Evolutionary conservation across 2,329 filamentous ascomycete species (phyloP).

Genomic region (Davidsoniella eucalypti): DNA sequence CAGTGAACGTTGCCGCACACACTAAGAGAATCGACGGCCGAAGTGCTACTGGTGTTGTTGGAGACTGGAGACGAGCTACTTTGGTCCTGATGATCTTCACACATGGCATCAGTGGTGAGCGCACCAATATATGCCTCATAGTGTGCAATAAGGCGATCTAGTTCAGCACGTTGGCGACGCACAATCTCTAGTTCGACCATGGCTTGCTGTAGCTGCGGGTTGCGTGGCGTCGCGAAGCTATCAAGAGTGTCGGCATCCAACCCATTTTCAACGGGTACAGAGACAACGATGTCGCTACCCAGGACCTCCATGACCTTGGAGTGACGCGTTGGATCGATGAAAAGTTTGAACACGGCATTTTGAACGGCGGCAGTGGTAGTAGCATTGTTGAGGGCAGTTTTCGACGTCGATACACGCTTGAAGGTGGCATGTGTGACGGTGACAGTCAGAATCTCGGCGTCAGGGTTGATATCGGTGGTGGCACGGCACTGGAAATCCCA

Average conservation of each 20-base stretch:
- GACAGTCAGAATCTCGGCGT: slow-evolving; percentile 10
- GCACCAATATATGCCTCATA: slow-evolving; percentile 12
- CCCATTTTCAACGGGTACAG: background rate
- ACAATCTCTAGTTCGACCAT: slow-evolving; percentile 10
- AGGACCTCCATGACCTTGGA: slow-evolving; percentile 10
- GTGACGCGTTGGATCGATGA: slow-evolving; percentile 9
- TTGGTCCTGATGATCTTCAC: background rate
- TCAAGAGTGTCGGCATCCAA: background rate
- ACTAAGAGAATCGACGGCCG: background rate
- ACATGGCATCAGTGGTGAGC: slow-evolving; percentile 10
- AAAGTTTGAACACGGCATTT: slow-evolving; percentile 11
- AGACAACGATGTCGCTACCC: slow-evolving; percentile 6
- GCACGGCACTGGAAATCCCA: slow-evolving; percentile 11
- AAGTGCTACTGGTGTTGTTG: background rate
- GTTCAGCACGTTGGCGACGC: slow-evolving; percentile 6
- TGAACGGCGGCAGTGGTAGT: slow-evolving; percentile 6
- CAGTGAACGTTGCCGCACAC: slow-evolving; percentile 8
- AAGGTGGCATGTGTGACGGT: slow-evolving; percentile 8
- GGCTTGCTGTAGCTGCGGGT: slow-evolving; percentile 9
- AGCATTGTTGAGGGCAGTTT: slow-evolving; percentile 2
- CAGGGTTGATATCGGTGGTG: background rate
- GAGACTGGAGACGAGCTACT: background rate
- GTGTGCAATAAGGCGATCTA: slow-evolving; percentile 4
- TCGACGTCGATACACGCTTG: slow-evolving; percentile 3
- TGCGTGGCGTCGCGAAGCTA: slow-evolving; percentile 5